phyloP scores from a whole-genome alignment of 768 basidiomycete genomes.

The Pleurotus platypus region DNA sequence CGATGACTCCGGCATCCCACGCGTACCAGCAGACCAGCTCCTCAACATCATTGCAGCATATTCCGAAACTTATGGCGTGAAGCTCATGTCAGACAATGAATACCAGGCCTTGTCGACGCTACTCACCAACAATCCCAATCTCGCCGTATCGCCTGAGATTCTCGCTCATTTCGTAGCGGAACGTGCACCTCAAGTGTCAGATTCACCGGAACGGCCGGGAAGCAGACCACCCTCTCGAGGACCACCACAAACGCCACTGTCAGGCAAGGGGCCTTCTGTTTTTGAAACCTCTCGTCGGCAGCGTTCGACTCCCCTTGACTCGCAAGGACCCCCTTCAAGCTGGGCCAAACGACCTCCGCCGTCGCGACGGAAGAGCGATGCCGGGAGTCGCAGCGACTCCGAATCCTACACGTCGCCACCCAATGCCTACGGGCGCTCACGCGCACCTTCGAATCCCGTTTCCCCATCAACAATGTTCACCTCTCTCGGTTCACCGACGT shows the following conservation, averaged over 20 bases:
- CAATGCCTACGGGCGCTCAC: constrained; percentile 35
- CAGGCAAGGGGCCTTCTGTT: constrained; percentile 46
- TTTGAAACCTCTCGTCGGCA: not conserved
- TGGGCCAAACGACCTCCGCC: constrained; percentile 70
- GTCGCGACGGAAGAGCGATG: constrained; percentile 68
- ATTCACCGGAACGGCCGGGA: constrained; percentile 28
- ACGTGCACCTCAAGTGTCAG: constrained; percentile 38
- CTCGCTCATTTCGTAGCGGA: constrained; percentile 64
- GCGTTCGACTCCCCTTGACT: constrained; percentile 63
- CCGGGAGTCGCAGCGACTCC: constrained; percentile 71
- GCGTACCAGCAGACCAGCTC: constrained; percentile 69
- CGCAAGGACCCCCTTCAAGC: constrained; percentile 76
- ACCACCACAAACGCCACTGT: constrained; percentile 50
- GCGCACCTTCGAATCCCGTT: constrained; percentile 73
- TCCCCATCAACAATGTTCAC: constrained; percentile 37
- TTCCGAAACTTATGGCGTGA: constrained; percentile 53
- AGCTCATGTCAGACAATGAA: constrained; percentile 66
- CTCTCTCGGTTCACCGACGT: constrained; percentile 37
- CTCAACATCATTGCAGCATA: constrained; percentile 67
- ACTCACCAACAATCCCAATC: constrained; percentile 54
- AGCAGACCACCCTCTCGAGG: constrained; percentile 55
- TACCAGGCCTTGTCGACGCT: constrained; percentile 55
- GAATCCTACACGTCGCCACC: constrained; percentile 47
- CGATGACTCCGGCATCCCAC: constrained; percentile 57
- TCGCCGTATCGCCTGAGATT: constrained; percentile 67